Evolutionary conservation across 495 filamentous ascomycete genomes (phyloP).

Genomic region (Aspergillus coremiiformis): DNA sequence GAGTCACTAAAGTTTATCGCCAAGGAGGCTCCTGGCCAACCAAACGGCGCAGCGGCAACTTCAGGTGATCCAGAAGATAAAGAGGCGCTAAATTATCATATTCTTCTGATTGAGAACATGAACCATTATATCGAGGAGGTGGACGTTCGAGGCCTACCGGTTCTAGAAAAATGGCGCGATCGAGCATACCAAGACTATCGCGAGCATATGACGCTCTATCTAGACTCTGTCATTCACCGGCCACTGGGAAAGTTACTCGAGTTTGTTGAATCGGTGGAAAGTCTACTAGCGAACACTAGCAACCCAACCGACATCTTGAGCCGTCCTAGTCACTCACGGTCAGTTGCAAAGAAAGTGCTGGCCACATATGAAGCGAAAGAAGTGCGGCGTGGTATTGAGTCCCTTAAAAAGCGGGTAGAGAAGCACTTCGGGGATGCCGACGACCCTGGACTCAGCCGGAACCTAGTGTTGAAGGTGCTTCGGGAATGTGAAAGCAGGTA

Average conservation of each 20-base stretch:
- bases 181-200: conserved; percentile 68
- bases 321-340: conserved; percentile 70
- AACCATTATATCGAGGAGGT: conserved; percentile 93
- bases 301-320: conserved; percentile 51
- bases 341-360: conserved; percentile 76
- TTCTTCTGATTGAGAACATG: conserved; percentile 97
- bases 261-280: conserved; percentile 77
- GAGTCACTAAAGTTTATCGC: conserved; percentile 93
- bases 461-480: conserved; percentile 69
- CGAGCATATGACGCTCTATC: conserved; percentile 84
- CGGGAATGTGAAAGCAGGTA: conserved; percentile 76
- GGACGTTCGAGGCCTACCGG: conserved; percentile 61
- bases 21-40: conserved; percentile 70
- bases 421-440: conserved; percentile 93
- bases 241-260: conserved; percentile 87
- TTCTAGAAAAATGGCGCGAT: conserved; percentile 73
- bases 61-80: conserved; percentile 79
- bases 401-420: conserved; percentile 80
- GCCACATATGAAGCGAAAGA: conserved; percentile 73
- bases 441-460: conserved; percentile 58
- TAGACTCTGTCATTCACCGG: conserved; percentile 78
- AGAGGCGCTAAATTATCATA: conserved; percentile 91
- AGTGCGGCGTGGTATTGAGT: conserved; percentile 74
- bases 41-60: conserved; percentile 43
- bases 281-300: conserved; percentile 45